phyloP scores from a whole-genome alignment of 2,329 filamentous ascomycete species.

The Harringtonia lauricola region DNA sequence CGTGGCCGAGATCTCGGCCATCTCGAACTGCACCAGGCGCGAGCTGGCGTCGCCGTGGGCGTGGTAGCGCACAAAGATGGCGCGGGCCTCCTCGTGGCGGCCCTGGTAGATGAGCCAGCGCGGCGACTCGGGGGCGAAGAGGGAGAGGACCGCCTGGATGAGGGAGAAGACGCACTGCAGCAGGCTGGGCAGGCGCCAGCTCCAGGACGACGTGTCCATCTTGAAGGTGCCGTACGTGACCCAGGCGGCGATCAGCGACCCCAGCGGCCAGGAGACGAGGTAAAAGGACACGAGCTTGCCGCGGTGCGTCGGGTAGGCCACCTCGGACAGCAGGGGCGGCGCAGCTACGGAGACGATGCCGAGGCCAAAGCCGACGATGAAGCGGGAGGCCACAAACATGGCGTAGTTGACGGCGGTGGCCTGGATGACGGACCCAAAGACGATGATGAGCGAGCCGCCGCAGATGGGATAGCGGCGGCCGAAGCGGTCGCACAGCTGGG shows the following conservation, averaged over 20 bases:
- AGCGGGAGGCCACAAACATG: constrained; percentile 61
- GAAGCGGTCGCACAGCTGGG: constrained; percentile 37
- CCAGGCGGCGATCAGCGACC: constrained; percentile 62
- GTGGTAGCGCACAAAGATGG: constrained; percentile 10
- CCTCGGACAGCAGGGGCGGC: constrained; percentile 31
- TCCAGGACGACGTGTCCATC: constrained; percentile 12
- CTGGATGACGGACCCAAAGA: constrained; percentile 61
- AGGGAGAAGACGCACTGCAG: background rate
- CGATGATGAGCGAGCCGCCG: constrained; percentile 59
- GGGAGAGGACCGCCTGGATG: constrained; percentile 11
- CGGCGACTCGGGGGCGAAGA: constrained; percentile 16
- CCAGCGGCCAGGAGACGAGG: constrained; percentile 75
- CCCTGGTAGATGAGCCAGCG: constrained; percentile 17
- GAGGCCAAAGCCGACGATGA: constrained; percentile 55
- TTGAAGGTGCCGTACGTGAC: constrained; percentile 50
- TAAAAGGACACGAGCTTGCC: constrained; percentile 65
- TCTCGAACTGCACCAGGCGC: constrained; percentile 10
- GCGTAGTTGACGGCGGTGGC: constrained; percentile 48
- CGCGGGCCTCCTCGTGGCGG: constrained; percentile 6
- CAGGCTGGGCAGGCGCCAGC: constrained; percentile 20
- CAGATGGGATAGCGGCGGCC: constrained; percentile 64
- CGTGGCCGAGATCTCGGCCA: constrained; percentile 10
- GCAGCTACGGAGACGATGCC: constrained; percentile 26
- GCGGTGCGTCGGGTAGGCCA: constrained; percentile 68
- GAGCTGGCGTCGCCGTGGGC: constrained; percentile 8